Evolutionary conservation across 2,329 filamentous ascomycete species (phyloP).

Genomic region (Diaporthe velutina): DNA sequence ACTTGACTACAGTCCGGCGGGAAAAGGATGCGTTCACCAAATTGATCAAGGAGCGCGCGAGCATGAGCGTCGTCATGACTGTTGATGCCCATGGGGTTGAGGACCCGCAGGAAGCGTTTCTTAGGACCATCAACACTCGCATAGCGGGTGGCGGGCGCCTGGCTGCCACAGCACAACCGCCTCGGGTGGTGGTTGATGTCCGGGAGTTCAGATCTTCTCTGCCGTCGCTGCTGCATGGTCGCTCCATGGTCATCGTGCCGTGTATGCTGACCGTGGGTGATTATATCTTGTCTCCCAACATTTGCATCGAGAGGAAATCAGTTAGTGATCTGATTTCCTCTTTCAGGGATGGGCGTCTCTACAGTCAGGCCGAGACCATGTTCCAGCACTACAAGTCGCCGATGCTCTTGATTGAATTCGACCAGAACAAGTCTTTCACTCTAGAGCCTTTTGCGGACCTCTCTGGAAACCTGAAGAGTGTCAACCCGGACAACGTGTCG

Average conservation of each 20-base stretch:
- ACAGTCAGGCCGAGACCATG: conserved; percentile 94
- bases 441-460: conserved; percentile 84
- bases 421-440: conserved; percentile 96
- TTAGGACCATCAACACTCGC: conserved; percentile 95
- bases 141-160: conserved; percentile 94
- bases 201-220: conserved; percentile 95
- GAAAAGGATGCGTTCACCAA: conserved; percentile 98
- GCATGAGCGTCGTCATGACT: conserved; percentile 90
- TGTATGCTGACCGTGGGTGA: conserved; percentile 98
- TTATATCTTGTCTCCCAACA: conserved; percentile 91
- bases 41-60: conserved; percentile 92
- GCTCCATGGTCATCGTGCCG: conserved; percentile 88
- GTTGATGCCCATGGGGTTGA: conserved; percentile 76
- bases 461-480: conserved; percentile 71
- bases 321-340: conserved; percentile 92
- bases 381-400: conserved; percentile 90
- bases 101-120: conserved; percentile 90
- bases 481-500: conserved; percentile 68
- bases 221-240: conserved; percentile 90
- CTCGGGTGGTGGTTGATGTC: conserved; percentile 93
- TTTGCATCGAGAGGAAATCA: conserved; percentile 95
- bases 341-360: conserved; percentile 91
- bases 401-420: conserved; percentile 97
- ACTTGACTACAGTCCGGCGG: conserved; percentile 87
- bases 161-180: conserved; percentile 85